Base-by-base conservation (phyloP, 2,329 filamentous ascomycete genomes). In the Dactylellina leptospora region DNA sequence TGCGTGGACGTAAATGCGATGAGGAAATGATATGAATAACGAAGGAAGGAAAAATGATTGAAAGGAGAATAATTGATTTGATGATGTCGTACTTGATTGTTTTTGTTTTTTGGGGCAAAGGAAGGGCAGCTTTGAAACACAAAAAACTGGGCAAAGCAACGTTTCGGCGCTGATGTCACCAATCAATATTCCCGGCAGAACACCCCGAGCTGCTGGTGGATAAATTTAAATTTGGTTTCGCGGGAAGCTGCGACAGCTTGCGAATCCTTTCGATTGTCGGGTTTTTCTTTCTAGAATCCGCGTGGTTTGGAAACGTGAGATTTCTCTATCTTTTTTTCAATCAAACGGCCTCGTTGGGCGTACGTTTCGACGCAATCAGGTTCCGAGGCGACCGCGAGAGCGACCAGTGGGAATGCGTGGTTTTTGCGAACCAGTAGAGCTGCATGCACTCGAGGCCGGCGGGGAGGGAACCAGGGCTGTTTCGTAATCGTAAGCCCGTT, bases 351-450 rank as follows among this genome's bases (percentile, higher is more conserved):
- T 20, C 18, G 56, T 28, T 33, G 36, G 33, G 54, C 16, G 30
- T 30, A 30, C 4, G 38, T 20, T 44, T 40, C 30, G 30, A n/a
- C 18, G 23, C 25, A 53, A 44, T 61, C 23, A 47, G 47, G 13
- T 45, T 45, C 22, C 40, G 40, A 45, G 40, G 40, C 40, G 40
- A 18, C n/a, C 40, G 40, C 6, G 30, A 13, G 30, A 33, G 30
- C 6, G 59, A 63, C 48, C 48, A 45, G 42, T 51, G 9, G 44
- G 11, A 28, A 51, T 66, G 61, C 61, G 61, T 66, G 61, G 61
- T 66, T 66, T 66, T 66, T 66, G 61, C 61, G 30, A 51, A 25
- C 60, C 60, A 64, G 60, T 64, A 20, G 22, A 42, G 42, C 23
- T 11, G 60, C 40, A 50, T 27, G 38, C 27, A 56, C 25, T 23